These are phyloP conservation scores for Fomitopsis serialis DNA, from an alignment of 768 basidiomycete genomes.

Conservation along the genomic window DNA sequence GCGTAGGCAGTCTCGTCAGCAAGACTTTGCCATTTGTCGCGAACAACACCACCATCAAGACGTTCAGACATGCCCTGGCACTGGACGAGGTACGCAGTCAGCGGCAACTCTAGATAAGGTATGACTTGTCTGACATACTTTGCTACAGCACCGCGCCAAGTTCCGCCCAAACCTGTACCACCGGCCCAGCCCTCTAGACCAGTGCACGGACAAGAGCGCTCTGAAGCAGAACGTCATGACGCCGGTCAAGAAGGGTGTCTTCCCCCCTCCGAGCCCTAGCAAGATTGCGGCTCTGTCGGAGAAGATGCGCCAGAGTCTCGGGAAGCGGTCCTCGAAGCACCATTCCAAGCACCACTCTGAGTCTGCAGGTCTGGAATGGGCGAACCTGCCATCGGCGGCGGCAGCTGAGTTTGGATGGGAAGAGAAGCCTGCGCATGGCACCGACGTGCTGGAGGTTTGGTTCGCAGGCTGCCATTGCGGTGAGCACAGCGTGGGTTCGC, in stretches of 20 bases:
- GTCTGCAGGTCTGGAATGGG: background rate
- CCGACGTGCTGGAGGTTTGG: slow-evolving; percentile 76
- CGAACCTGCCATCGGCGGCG: background rate
- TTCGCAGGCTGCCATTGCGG: slow-evolving; percentile 71
- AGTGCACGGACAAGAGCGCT: background rate
- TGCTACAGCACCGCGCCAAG: slow-evolving; percentile 52
- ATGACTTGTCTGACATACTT: background rate
- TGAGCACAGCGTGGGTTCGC: slow-evolving; percentile 25
- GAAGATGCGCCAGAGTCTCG: background rate
- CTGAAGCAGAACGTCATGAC: background rate
- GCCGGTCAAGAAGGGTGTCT: background rate
- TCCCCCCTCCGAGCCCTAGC: background rate
- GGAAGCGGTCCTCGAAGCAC: background rate
- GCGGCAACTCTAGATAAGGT: background rate
- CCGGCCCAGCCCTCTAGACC: slow-evolving; percentile 26
- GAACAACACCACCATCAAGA: slow-evolving; percentile 56
- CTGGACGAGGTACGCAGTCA: slow-evolving; percentile 59
- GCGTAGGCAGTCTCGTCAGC: slow-evolving; percentile 61
- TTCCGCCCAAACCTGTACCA: slow-evolving; percentile 64
- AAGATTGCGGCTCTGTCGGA: background rate
- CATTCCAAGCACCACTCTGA: no score
- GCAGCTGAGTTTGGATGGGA: background rate
- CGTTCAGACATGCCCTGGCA: slow-evolving; percentile 72
- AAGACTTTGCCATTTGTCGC: slow-evolving; percentile 63
- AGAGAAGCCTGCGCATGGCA: slow-evolving; percentile 3